Evolutionary conservation across 139 green algal genomes (phyloP), one percentile per base, ranked within the genome.

Genomic region (Closterium sp.): DNA sequence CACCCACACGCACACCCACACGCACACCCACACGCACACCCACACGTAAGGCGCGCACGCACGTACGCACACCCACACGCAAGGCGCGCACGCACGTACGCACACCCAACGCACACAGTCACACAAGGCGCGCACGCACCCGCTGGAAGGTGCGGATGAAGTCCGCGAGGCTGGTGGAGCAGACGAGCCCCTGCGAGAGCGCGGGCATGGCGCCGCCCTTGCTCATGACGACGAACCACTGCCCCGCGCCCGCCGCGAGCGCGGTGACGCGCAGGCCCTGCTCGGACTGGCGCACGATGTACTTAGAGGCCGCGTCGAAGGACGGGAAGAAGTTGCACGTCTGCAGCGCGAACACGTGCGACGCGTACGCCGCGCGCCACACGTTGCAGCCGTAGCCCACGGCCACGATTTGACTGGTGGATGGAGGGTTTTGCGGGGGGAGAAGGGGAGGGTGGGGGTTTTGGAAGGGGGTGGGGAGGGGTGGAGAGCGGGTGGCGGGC

Each of bases 241-340:
- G 84, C n/a, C 84, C 84, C 84, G 84, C 19, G 84, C 84, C 84
- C n/a, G 32, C 7, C 28, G 84, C 84, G 3, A 87, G n/a, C n/a
- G n/a, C n/a, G 6, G 84, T 32, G 6, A 87, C 84, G n/a, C 84
- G 84, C 84, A 87, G 84, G 6, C 84, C 84, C 17, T 87, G 84
- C 84, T 30, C 84, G n/a, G 84, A 30, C 84, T 87, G 84, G n/a
- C n/a, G 28, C 84, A 32, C n/a, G 84, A 87, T 87, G 84, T 87
- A 87, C 84, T 87, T 87, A 7, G n/a, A 31, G 0, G 84, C 84
- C 5, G 84, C 84, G 84, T 87, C 84, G 84, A 87, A 31, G n/a
- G n/a, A 31, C 17, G 84, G 7, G 84, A 87, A 87, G 84, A 87
- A 87, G 84, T 87, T 87, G 84, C 84, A 87, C 84, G 84, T 87